Evolutionary conservation across 2,329 filamentous ascomycete species (phyloP).

Genomic region (Claviceps maximensis): DNA sequence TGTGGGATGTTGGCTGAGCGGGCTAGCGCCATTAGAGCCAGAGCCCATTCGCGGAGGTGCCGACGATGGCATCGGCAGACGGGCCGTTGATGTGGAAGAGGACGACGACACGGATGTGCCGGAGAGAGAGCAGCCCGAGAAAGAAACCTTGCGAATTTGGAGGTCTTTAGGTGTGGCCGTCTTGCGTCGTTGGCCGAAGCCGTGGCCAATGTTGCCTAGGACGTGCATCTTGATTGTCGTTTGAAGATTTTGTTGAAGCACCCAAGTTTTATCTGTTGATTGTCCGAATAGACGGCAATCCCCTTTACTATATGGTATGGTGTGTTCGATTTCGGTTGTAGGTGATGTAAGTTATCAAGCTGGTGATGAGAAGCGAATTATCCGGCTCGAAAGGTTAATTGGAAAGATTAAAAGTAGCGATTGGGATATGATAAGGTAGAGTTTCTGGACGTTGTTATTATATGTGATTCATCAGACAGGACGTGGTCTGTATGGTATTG

Average conservation of each 20-base stretch:
- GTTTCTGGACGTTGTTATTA: not conserved
- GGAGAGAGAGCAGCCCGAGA: slow-evolving; percentile 26
- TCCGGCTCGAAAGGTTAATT: not conserved
- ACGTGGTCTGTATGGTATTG: not conserved
- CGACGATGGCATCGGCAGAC: slow-evolving; percentile 9
- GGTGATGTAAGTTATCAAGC: not conserved
- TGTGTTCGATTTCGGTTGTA: not conserved
- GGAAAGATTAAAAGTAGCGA: too few species aligned
- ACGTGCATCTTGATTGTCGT: slow-evolving; percentile 20
- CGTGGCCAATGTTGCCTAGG: slow-evolving; percentile 15
- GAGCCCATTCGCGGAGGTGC: slow-evolving; percentile 12
- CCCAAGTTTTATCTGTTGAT: not conserved
- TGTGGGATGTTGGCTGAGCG: slow-evolving; percentile 22
- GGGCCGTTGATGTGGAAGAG: slow-evolving; percentile 17
- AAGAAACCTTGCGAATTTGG: slow-evolving; percentile 28
- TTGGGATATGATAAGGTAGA: not conserved
- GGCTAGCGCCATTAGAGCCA: slow-evolving; percentile 17
- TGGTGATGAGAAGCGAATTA: not conserved
- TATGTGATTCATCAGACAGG: not conserved
- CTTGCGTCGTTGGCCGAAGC: slow-evolving; percentile 24
- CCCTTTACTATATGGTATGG: not conserved
- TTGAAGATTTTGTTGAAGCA: not conserved
- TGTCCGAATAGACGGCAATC: not conserved
- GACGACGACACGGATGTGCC: slow-evolving; percentile 21
- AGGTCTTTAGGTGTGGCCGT: slow-evolving; percentile 22